phyloP scores from a whole-genome alignment of 1,284 basidiomycete genomes.

The Fomes fomentarius region DNA sequence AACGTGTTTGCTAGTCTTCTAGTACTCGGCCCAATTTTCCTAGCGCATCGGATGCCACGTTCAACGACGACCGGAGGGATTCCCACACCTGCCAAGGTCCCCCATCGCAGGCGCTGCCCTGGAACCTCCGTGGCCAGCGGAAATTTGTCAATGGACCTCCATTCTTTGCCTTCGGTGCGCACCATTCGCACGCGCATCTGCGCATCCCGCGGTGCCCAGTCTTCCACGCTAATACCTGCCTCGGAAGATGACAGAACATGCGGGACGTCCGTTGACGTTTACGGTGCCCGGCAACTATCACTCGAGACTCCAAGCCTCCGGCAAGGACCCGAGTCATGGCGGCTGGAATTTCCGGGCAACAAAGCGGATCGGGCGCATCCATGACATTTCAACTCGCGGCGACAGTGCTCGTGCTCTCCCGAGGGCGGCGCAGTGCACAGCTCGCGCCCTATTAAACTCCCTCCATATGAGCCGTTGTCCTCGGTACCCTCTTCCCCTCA shows the following conservation, averaged over 20 bases:
- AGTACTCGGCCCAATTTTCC: background rate
- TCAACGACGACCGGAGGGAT: background rate
- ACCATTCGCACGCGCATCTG: background rate
- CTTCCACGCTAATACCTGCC: background rate
- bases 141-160: constrained; percentile 2
- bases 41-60: background rate
- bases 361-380: constrained; percentile 8
- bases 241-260: background rate
- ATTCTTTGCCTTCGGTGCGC: background rate
- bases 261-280: background rate
- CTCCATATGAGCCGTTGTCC: constrained; percentile 1
- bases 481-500: background rate
- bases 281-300: constrained; percentile 7
- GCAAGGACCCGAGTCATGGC: constrained; percentile 5
- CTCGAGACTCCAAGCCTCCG: background rate
- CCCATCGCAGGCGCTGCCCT: constrained; percentile 1
- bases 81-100: constrained; percentile 5
- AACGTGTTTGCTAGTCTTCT: background rate
- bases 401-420: constrained; percentile 6
- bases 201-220: background rate
- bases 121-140: constrained; percentile 7
- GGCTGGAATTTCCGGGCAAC: constrained; percentile 10
- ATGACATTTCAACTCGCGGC: constrained; percentile 12
- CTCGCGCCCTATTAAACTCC: constrained; percentile 18
- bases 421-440: constrained; percentile 23